Evolutionary conservation across 192 early-diverging fungal species (phyloP), one percentile per base, ranked within the genome.

Genomic region (Gaertneriomyces semiglobifer): DNA sequence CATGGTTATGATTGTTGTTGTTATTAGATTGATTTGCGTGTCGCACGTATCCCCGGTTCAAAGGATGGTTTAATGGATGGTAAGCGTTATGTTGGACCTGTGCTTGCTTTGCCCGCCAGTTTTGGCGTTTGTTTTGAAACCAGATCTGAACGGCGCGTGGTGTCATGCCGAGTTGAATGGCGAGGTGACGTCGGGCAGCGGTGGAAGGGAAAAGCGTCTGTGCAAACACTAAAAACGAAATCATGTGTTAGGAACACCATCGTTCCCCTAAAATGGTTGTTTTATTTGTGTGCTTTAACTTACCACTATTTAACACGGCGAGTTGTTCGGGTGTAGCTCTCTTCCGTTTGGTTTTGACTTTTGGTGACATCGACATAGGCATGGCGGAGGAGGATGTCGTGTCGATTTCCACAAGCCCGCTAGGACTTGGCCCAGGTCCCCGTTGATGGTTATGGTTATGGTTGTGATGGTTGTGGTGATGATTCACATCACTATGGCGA

Each of bases 121-220:
- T 86, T 70, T 95, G 93, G 44, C 93, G 86, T 67, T 89, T 89
- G 81, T 95, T 95, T 71, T 95, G 93, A 71, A 95, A 96, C 94
- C 94, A 96, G 51, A 96, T 90, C 73, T 94, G 94, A 38, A 96
- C 92, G 0, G 89, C 90, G 41, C 92, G 83, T 18, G 91, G 89
- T 41, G 88, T 87, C 92, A 96, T 94, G 42, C 87, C 89, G 51
- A 89, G 82, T 61, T 91, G 78, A 54, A 81, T 78, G 44, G 89
- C 90, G 0, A 96, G 78, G 33, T 85, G 81, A 53, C 84, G 71
- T 68, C 93, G 86, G 72, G 88, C 74, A 58, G 90, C 87, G 5
- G 89, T 92, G 33, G 90, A 88, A 19, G 93, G 93, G 61, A 94
- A 91, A 54, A 86, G 89, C 20, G 89, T 93, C 44, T 78, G 77